phyloP scores from a whole-genome alignment of 495 filamentous ascomycete species.

The Penicillium goetzii region DNA sequence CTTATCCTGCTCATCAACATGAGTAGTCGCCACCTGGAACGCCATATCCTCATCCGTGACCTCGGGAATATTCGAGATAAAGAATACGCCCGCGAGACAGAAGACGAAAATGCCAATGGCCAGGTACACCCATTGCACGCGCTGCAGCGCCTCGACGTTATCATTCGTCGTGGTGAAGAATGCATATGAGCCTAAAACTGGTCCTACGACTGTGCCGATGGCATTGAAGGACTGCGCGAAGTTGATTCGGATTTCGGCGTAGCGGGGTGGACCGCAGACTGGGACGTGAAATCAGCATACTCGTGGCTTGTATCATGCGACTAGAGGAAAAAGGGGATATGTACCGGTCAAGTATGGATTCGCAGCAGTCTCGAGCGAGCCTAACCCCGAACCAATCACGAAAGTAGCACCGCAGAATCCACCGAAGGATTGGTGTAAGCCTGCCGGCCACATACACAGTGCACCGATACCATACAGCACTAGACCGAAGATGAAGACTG shows the following conservation, averaged over 20 bases:
- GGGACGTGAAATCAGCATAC: neutral
- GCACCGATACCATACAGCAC: slow-evolving; percentile 57
- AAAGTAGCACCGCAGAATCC: slow-evolving; percentile 64
- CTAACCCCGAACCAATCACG: slow-evolving; percentile 59
- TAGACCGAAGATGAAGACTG: slow-evolving; percentile 58
- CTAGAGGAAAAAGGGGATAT: neutral
- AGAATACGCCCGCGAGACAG: slow-evolving; percentile 55
- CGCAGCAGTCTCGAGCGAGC: slow-evolving; percentile 58
- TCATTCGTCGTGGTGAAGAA: slow-evolving; percentile 62
- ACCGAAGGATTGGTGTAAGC: slow-evolving; percentile 56
- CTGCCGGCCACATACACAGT: slow-evolving; percentile 59
- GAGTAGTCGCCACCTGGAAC: slow-evolving; percentile 51
- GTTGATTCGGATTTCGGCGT: slow-evolving; percentile 63
- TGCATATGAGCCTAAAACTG: slow-evolving; percentile 67
- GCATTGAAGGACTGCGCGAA: slow-evolving; percentile 71
- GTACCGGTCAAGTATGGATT: slow-evolving; percentile 59
- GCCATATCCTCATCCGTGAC: slow-evolving; percentile 62
- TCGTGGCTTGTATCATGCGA: neutral
- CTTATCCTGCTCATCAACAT: slow-evolving; percentile 47
- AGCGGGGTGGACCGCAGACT: slow-evolving; percentile 56
- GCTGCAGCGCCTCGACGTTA: slow-evolving; percentile 51
- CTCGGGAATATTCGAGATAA: slow-evolving; percentile 55
- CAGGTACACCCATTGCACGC: slow-evolving; percentile 78
- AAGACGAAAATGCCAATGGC: slow-evolving; percentile 74
- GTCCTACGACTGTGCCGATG: slow-evolving; percentile 66